These are phyloP conservation scores for Elsinoe arachidis DNA, from an alignment of 2,329 filamentous ascomycete species.

Conservation along the genomic window DNA sequence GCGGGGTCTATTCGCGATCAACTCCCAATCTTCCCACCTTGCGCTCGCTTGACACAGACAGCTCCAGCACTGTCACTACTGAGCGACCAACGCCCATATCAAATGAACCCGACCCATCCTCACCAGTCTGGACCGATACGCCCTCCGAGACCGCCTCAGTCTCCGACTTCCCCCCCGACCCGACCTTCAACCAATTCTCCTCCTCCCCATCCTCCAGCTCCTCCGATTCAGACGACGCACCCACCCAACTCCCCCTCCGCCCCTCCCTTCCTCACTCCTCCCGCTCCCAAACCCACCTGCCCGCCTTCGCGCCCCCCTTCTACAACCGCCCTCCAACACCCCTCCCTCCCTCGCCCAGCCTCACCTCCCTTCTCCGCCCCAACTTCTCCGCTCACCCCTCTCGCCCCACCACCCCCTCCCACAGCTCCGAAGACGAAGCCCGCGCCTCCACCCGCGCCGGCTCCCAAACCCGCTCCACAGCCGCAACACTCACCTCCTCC, in stretches of 20 bases:
- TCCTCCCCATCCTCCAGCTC: constrained; percentile 23
- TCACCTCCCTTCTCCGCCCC: constrained; percentile 80
- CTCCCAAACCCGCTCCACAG: constrained; percentile 41
- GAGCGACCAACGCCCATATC: constrained; percentile 10
- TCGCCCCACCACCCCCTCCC: constrained; percentile 86
- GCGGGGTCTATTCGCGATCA: constrained; percentile 38
- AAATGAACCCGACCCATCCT: constrained; percentile 2
- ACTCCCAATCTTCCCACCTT: constrained; percentile 40
- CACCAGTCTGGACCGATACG: constrained; percentile 24
- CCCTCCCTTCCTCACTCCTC: constrained; percentile 34
- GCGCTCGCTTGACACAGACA: constrained; percentile 24
- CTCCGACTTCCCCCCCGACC: constrained; percentile 30
- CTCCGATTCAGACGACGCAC: constrained; percentile 22
- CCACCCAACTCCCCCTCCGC: constrained; percentile 24
- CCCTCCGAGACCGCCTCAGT: constrained; percentile 33
- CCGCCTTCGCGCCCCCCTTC: constrained; percentile 68
- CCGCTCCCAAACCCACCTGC: constrained; percentile 35
- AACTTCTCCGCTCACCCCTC: constrained; percentile 58
- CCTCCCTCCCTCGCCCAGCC: constrained; percentile 79
- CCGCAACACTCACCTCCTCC: constrained; percentile 47
- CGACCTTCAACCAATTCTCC: constrained; percentile 20
- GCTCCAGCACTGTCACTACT: constrained; percentile 15
- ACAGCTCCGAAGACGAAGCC: constrained; percentile 66
- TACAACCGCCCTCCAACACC: constrained; percentile 96
- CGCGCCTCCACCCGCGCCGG: constrained; percentile 31